phyloP scores from a whole-genome alignment of 345 rosid genomes.

The Trapa bicornis region DNA sequence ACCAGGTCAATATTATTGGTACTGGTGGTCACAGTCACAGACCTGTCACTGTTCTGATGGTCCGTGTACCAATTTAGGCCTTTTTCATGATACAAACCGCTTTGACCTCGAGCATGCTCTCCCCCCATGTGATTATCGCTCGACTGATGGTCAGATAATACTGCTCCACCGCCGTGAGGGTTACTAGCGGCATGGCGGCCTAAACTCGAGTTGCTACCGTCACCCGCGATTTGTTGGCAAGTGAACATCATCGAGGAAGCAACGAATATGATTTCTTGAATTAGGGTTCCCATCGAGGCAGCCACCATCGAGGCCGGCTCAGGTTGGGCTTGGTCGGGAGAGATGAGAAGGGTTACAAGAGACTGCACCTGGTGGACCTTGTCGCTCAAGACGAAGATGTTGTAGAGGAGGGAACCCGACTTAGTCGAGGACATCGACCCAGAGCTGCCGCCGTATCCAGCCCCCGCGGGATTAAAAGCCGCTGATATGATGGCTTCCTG shows the following conservation, averaged over 20 bases:
- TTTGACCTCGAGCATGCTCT: background rate
- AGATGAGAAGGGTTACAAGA: constrained; percentile 27
- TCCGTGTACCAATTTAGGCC: background rate
- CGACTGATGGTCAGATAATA: background rate
- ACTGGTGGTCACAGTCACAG: background rate
- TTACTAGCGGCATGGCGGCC: constrained; percentile 3
- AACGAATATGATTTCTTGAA: constrained; percentile 50
- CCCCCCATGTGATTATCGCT: background rate
- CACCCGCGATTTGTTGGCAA: constrained; percentile 46
- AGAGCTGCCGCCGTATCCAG: constrained; percentile 11
- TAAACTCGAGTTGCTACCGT: background rate
- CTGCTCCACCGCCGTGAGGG: background rate
- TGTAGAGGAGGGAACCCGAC: constrained; percentile 24
- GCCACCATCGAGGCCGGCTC: constrained; percentile 36
- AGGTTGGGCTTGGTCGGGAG: constrained; percentile 18
- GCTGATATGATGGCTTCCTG: background rate
- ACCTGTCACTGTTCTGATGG: background rate
- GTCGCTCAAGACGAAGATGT: constrained; percentile 48
- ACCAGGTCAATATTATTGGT: background rate
- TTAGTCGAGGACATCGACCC: constrained; percentile 7
- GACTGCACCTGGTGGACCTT: constrained; percentile 56
- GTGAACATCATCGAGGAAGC: constrained; percentile 57
- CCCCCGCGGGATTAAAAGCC: constrained; percentile 3
- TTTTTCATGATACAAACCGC: background rate
- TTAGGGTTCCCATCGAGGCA: constrained; percentile 30